phyloP scores from a whole-genome alignment of 2,329 filamentous ascomycete genomes.

The Whalleya microplaca region DNA sequence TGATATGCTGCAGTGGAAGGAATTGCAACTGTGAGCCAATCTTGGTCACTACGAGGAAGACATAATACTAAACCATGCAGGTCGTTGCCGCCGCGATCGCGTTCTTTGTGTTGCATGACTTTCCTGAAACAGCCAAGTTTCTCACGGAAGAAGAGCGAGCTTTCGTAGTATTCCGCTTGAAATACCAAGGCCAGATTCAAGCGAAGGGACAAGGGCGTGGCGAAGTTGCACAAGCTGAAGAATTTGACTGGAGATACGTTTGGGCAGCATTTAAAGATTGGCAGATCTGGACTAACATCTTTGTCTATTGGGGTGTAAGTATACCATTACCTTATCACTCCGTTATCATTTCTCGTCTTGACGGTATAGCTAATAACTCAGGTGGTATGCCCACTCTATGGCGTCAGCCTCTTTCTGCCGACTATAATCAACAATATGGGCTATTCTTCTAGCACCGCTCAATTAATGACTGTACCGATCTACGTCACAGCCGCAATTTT shows the following conservation, averaged over 20 bases:
- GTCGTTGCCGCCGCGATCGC: constrained; percentile 64
- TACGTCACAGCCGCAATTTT: constrained; percentile 67
- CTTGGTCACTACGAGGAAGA: no score
- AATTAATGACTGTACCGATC: constrained; percentile 65
- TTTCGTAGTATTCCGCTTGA: constrained; percentile 72
- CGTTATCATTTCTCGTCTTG: not conserved
- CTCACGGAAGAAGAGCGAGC: constrained; percentile 71
- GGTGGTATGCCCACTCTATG: constrained; percentile 58
- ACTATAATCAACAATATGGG: constrained; percentile 65
- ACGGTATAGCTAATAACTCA: constrained; percentile 28
- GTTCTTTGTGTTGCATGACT: constrained; percentile 78
- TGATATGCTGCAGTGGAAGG: constrained; percentile 51
- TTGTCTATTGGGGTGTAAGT: constrained; percentile 68
- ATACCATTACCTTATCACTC: constrained; percentile 20
- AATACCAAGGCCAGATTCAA: constrained; percentile 63
- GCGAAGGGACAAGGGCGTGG: constrained; percentile 39
- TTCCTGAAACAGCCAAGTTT: constrained; percentile 78
- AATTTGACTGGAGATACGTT: constrained; percentile 77
- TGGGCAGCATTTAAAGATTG: constrained; percentile 75
- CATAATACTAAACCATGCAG: constrained; percentile 19
- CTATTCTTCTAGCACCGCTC: constrained; percentile 60
- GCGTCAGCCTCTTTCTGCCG: constrained; percentile 64
- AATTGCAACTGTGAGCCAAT: constrained; percentile 59
- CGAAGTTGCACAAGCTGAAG: constrained; percentile 66
- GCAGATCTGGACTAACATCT: constrained; percentile 70